These are phyloP conservation scores for Sporobolomyces pararoseus DNA, from an alignment of 768 basidiomycete genomes.

Conservation along the genomic window DNA sequence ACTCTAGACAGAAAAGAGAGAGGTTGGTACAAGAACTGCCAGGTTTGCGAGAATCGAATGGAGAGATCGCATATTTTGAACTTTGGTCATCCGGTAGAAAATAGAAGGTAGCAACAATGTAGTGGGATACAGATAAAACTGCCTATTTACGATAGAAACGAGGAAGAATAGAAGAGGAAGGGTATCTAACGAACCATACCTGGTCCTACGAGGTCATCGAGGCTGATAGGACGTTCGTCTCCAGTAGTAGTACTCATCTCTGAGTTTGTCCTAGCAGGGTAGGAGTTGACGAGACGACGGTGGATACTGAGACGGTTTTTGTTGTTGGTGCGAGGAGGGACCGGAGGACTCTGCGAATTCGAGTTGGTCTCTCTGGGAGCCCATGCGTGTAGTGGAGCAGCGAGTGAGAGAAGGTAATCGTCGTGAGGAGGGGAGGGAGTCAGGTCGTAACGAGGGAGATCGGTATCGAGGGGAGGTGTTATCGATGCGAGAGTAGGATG, in stretches of 20 bases:
- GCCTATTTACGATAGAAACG: not conserved
- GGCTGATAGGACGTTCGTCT: constrained; percentile 30
- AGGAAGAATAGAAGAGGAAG: not conserved
- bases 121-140: not conserved
- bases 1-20: no score
- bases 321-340: not conserved
- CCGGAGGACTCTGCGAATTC: not conserved
- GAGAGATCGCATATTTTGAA: no score
- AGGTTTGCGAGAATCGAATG: no score
- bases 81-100: no score
- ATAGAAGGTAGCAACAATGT: not conserved
- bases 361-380: constrained; percentile 19
- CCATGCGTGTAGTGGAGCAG: constrained; percentile 31
- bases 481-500: not conserved
- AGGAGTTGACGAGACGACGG: not conserved
- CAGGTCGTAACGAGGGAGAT: not conserved
- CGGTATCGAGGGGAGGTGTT: not conserved
- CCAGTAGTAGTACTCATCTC: constrained; percentile 12
- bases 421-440: constrained; percentile 27
- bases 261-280: not conserved
- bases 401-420: constrained; percentile 40
- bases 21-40: no score
- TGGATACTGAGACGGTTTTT: not conserved
- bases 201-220: constrained; percentile 15
- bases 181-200: not conserved